Conservation (phyloP, 164 flowering plant species). For the Brasenia schreberi region DNA sequence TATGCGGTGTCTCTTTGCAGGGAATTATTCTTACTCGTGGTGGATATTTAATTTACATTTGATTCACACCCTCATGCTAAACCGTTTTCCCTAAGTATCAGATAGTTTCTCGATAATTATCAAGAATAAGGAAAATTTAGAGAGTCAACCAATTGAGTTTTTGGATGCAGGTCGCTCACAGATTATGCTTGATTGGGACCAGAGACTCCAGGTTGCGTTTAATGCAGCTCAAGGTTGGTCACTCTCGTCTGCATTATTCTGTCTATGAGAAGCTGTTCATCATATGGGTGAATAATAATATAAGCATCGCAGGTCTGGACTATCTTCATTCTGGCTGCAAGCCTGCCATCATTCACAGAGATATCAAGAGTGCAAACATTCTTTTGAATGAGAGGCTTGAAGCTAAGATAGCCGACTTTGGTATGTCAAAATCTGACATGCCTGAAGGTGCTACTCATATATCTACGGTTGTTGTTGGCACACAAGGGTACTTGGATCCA, state of each 20-base stretch:
- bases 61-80: too few relatives aligned
- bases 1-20: too few relatives aligned
- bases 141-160: background rate
- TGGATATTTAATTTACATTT: too few relatives aligned
- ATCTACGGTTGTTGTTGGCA: conserved; percentile 28
- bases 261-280: background rate
- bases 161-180: background rate
- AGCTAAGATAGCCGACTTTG: conserved; percentile 47
- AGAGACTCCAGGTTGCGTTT: conserved; percentile 21
- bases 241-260: background rate
- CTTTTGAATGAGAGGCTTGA: conserved; percentile 24
- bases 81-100: too few relatives aligned
- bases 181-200: background rate
- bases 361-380: conserved; percentile 38
- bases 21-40: too few relatives aligned
- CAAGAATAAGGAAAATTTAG: background rate
- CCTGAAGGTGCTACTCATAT: conserved; percentile 17
- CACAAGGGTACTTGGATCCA: conserved; percentile 48
- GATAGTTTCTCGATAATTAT: too few relatives aligned
- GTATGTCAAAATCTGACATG: conserved; percentile 27
- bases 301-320: conserved; percentile 29
- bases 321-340: conserved; percentile 37
- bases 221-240: conserved; percentile 30
- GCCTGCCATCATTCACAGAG: conserved; percentile 47
- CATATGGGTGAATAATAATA: background rate